Conservation (phyloP, 106 monocot genomes). For the Dendrobium chrysotoxum region DNA sequence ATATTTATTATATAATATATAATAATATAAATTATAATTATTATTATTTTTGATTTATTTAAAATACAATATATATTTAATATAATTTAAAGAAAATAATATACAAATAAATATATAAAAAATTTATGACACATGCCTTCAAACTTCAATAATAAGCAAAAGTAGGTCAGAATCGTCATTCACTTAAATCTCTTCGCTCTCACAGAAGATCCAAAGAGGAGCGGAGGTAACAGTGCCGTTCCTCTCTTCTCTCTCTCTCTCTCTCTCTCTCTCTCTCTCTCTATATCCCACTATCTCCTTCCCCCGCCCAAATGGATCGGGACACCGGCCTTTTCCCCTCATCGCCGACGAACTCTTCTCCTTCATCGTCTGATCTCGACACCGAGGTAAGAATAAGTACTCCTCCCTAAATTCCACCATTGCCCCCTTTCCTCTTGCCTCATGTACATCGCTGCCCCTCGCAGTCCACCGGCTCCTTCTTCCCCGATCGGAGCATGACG, state of each 20-base stretch:
- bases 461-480: constrained; percentile 95
- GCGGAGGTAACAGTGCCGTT: background rate
- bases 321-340: constrained; percentile 35
- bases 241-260: background rate
- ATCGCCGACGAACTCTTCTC: constrained; percentile 67
- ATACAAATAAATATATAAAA: no score
- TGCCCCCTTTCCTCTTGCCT: background rate
- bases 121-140: no score
- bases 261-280: no score
- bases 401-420: background rate
- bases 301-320: constrained; percentile 7
- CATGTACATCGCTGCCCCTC: background rate
- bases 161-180: background rate
- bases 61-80: no score
- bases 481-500: constrained; percentile 83
- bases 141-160: no score
- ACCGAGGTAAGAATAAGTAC: constrained; percentile 50
- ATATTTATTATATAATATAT: no score
- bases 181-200: background rate
- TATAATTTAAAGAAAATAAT: no score
- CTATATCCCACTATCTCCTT: background rate
- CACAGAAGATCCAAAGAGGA: background rate
- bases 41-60: no score
- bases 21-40: no score
- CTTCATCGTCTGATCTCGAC: constrained; percentile 93